Percentiles rank a stretch among this genome's conserved stretches.
These are phyloP conservation scores for Colletotrichum shisoi DNA, from an alignment of 2,329 filamentous ascomycete genomes.

Conservation along the genomic window DNA sequence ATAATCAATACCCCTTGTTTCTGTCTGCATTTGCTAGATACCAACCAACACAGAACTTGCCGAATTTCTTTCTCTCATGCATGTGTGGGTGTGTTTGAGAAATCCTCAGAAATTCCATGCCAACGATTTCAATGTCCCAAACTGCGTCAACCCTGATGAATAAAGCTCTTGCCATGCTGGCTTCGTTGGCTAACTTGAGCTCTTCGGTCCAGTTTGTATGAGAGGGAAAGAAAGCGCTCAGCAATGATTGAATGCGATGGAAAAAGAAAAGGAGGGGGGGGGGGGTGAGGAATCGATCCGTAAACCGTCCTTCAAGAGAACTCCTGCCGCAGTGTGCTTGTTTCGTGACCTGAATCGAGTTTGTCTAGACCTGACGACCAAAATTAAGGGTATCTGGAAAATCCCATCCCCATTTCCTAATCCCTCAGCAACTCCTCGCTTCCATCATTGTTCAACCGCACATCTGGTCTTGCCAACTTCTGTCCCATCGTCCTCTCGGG, in stretches of 20 bases:
- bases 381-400: conserved; percentile 49
- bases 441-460: conserved; percentile 18
- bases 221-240: background rate
- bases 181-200: background rate
- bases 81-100: background rate
- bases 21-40: conserved; percentile 2
- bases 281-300: background rate
- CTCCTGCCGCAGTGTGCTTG: conserved; percentile 33
- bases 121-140: conserved; percentile 6
- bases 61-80: background rate
- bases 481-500: conserved; percentile 7
- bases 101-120: conserved; percentile 10
- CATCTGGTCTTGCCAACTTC: conserved; percentile 16
- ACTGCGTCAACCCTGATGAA: conserved; percentile 2
- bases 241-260: conserved; percentile 12
- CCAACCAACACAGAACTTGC: conserved; percentile 3
- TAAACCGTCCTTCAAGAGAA: background rate
- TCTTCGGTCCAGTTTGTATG: background rate
- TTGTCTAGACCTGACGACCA: conserved; percentile 50
- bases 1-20: conserved; percentile 19
- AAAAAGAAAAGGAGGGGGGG: background rate
- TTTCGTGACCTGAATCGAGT: conserved; percentile 43
- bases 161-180: conserved; percentile 3
- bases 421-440: conserved; percentile 32
- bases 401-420: conserved; percentile 37